phyloP scores from a whole-genome alignment of 2,329 filamentous ascomycete genomes.

The Pleoardoris graminearum region DNA sequence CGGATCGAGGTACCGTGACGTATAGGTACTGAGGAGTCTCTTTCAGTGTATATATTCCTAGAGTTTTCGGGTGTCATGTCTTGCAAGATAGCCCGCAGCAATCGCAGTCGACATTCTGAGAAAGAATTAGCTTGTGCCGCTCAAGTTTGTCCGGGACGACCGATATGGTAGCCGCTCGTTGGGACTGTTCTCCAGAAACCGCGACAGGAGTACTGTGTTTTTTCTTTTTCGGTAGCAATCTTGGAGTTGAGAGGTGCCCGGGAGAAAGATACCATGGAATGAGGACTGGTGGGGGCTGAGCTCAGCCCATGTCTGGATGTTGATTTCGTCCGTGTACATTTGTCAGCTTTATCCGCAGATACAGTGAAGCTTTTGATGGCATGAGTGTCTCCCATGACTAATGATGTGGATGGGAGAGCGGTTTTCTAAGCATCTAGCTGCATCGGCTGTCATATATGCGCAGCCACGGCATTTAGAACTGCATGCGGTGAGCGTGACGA shows the following conservation, averaged over 20 bases:
- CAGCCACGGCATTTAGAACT: neutral
- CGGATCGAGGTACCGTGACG: conserved; percentile 43
- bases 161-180: no score
- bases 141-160: no score
- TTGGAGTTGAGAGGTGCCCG: neutral
- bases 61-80: neutral
- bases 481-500: neutral
- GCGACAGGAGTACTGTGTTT: no score
- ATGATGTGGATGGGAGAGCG: conserved; percentile 2
- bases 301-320: neutral
- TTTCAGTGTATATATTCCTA: neutral
- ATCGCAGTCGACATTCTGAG: neutral
- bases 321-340: neutral
- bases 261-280: neutral
- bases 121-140: no score
- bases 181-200: no score
- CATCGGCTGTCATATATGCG: neutral
- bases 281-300: neutral
- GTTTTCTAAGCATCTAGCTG: neutral
- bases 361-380: neutral
- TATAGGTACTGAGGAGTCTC: conserved; percentile 36
- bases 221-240: neutral
- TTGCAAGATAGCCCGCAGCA: neutral
- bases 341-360: conserved; percentile 5
- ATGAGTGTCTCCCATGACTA: neutral